Base-by-base conservation (phyloP, 352 stramenopile species). In the Phytopythium litorale region DNA sequence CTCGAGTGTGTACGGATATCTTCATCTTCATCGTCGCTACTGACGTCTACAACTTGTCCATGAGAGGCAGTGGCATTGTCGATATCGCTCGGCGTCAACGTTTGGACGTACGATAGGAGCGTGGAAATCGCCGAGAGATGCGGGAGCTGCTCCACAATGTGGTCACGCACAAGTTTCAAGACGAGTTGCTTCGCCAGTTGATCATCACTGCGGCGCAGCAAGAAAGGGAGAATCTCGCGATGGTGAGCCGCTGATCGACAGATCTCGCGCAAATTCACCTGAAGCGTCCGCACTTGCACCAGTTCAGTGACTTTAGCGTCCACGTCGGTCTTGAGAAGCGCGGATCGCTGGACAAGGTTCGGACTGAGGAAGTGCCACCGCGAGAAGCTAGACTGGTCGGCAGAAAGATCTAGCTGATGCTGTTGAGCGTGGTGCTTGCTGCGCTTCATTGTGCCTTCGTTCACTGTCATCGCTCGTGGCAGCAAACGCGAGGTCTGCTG, bases 361-460 rank as follows among this genome's bases (percentile, higher is more conserved):
- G 81, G 80, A 3, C 70, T 49, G n/a, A 89, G 57, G 63, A 91
- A 91, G 28, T 67, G 69, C 84, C 84, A 93, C 19, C 70, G 73
- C 15, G 77, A 81, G 37, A 82, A 73, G 43, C 62, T 16, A 46
- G 32, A 50, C 75, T 63, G 32, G 51, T 42, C 51, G 0, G 35
- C 2, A 21, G 51, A 45, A 18, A 9, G 28, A 3, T 32, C 33
- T 32, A 57, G 15, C 15, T 9, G 30, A n/a, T 33, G 30, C 3
- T n/a, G 12, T 25, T 78, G 63, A 25, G 67, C 56, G 4, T 80
- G 71, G n/a, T 68, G 67, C 30, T 76, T 63, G 57, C 35, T 46
- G 15, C 28, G 33, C 33, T 49, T 59, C 18, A 46, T 49, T 25
- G 21, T 59, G 21, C 9, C 38, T 23, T 49, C 37, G 19, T 59